Percentiles rank a stretch among this genome's conserved stretches.
Evolutionary conservation across 306 rosid species (phyloP).

Genomic region (Corylus americana): DNA sequence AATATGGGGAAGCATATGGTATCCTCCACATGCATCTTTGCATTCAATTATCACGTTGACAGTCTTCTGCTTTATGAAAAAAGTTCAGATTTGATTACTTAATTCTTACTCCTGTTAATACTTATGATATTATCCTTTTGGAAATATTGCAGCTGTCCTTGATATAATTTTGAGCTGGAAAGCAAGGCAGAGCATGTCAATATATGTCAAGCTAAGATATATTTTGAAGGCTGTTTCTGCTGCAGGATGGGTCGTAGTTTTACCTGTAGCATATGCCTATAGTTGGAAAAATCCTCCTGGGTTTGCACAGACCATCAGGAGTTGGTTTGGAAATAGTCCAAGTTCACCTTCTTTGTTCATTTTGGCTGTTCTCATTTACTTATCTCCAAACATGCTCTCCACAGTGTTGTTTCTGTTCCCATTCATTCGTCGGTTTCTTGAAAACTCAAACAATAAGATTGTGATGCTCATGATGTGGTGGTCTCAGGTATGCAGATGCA

Average conservation of each 20-base stretch:
- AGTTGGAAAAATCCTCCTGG: constrained; percentile 88
- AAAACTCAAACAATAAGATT: constrained; percentile 57
- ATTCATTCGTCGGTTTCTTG: constrained; percentile 70
- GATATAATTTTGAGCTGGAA: constrained; percentile 89
- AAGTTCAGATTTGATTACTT: constrained; percentile 24
- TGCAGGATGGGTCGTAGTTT: constrained; percentile 85
- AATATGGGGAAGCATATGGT: not conserved
- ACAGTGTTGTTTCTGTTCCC: constrained; percentile 79
- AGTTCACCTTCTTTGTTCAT: constrained; percentile 91
- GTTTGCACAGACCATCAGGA: constrained; percentile 76
- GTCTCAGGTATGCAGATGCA: constrained; percentile 74
- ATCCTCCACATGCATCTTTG: not conserved
- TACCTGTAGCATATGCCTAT: constrained; percentile 85
- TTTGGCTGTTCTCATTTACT: constrained; percentile 74
- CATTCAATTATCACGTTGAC: constrained; percentile 19
- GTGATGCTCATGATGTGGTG: constrained; percentile 91
- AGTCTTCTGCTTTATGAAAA: constrained; percentile 15
- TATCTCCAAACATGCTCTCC: constrained; percentile 88
- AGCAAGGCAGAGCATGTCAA: constrained; percentile 81
- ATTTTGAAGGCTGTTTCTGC: constrained; percentile 64
- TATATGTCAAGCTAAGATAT: constrained; percentile 77
- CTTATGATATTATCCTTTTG: constrained; percentile 16
- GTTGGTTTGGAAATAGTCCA: constrained; percentile 86
- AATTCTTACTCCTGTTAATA: not conserved
- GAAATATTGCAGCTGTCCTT: constrained; percentile 63